These are phyloP conservation scores for Backusella macrospora DNA, from an alignment of 192 early-diverging fungal genomes.

Conservation along the genomic window DNA sequence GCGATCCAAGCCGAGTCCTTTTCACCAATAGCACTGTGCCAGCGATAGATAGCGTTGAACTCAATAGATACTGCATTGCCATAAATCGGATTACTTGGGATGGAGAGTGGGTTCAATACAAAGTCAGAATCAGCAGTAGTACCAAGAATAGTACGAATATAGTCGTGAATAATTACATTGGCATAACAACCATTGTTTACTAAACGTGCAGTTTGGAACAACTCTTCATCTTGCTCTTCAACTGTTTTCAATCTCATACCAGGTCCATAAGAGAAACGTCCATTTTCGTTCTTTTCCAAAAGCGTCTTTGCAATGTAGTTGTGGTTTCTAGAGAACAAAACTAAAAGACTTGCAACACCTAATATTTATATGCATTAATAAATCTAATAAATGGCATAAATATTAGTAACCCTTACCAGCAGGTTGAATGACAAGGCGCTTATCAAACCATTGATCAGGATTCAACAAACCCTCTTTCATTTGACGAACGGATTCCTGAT, in stretches of 20 bases:
- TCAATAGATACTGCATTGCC: constrained; percentile 51
- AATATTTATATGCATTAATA: background rate
- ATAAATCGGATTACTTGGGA: constrained; percentile 1
- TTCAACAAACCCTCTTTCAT: constrained; percentile 31
- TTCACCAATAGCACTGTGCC: constrained; percentile 50
- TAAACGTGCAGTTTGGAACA: constrained; percentile 56
- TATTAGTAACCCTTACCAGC: constrained; percentile 18
- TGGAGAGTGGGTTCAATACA: constrained; percentile 37
- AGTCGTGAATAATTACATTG: constrained; percentile 49
- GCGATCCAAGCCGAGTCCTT: constrained; percentile 41
- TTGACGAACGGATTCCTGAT: constrained; percentile 27
- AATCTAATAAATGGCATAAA: background rate
- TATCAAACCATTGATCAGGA: constrained; percentile 29
- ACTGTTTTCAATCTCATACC: constrained; percentile 6
- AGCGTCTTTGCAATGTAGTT: constrained; percentile 54
- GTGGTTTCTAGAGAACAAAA: constrained; percentile 54
- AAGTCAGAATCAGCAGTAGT: constrained; percentile 34
- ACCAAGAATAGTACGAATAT: constrained; percentile 51
- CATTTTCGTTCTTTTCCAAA: constrained; percentile 44
- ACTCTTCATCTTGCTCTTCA: constrained; percentile 44
- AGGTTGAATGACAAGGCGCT: constrained; percentile 30
- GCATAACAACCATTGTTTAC: constrained; percentile 50
- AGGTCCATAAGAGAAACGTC: constrained; percentile 39
- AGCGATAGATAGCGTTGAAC: constrained; percentile 49
- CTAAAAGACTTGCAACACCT: constrained; percentile 42